These are phyloP conservation scores for Pseudogymnoascus sp. DNA, from an alignment of 2,329 filamentous ascomycete species.

Conservation along the genomic window DNA sequence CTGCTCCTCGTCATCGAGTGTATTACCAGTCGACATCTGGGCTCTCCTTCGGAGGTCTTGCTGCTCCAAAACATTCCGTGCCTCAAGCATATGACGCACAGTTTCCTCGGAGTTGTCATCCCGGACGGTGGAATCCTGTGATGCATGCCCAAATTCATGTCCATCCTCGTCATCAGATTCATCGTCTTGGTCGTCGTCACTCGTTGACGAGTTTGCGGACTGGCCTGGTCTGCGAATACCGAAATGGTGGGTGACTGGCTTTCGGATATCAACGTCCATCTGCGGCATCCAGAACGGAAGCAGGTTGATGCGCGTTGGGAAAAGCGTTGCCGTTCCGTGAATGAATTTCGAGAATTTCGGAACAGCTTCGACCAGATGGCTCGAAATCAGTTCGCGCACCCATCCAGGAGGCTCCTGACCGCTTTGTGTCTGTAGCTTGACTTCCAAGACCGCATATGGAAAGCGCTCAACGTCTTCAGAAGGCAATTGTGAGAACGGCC, in stretches of 20 bases:
- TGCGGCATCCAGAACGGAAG: slow-evolving; percentile 97
- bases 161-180: slow-evolving; percentile 55
- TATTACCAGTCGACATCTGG: slow-evolving; percentile 32
- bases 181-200: slow-evolving; percentile 66
- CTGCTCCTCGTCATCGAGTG: slow-evolving; percentile 76
- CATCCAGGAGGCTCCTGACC: slow-evolving; percentile 94
- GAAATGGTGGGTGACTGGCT: slow-evolving; percentile 81
- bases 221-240: slow-evolving; percentile 78
- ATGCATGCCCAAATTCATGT: slow-evolving; percentile 14
- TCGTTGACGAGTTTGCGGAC: slow-evolving; percentile 70
- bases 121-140: slow-evolving; percentile 15
- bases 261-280: slow-evolving; percentile 96
- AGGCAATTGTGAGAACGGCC: slow-evolving; percentile 83
- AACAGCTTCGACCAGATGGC: slow-evolving; percentile 95
- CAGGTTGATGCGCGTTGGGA: slow-evolving; percentile 80
- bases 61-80: slow-evolving; percentile 22
- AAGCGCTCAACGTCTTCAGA: slow-evolving; percentile 82
- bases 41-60: slow-evolving; percentile 19
- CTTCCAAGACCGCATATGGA: slow-evolving; percentile 92
- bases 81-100: slow-evolving; percentile 19
- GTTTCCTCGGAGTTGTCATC: slow-evolving; percentile 21
- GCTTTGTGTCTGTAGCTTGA: slow-evolving; percentile 93
- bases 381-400: slow-evolving; percentile 88
- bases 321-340: slow-evolving; percentile 82
- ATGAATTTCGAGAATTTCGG: slow-evolving; percentile 99